phyloP scores from a whole-genome alignment of 2,329 filamentous ascomycete genomes.

The Chalaropsis thielavioides region DNA sequence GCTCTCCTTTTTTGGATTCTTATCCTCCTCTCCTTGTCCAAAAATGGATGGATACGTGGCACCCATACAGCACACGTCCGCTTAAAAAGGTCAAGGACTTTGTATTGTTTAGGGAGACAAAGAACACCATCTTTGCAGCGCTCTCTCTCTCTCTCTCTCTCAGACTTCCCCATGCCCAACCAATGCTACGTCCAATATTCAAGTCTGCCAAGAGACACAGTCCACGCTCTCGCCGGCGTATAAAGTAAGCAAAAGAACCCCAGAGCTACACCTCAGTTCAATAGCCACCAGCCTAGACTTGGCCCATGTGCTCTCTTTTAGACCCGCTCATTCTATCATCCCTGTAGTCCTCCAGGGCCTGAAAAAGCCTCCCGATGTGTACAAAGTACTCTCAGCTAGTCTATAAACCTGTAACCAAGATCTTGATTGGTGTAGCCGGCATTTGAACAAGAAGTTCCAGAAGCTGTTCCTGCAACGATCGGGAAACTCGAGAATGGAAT shows the following conservation, averaged over 20 bases:
- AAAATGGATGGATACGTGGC: neutral
- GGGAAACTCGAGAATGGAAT: neutral
- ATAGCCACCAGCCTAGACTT: neutral
- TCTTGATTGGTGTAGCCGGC: neutral
- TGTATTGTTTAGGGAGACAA: neutral
- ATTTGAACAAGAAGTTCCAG: neutral
- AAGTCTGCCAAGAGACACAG: neutral
- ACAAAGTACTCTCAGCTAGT: neutral
- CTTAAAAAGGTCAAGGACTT: neutral
- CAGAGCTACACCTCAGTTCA: neutral
- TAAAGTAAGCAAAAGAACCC: neutral
- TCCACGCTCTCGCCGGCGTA: neutral
- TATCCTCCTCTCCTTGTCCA: neutral
- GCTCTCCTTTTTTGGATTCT: neutral
- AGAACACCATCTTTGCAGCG: too few species aligned
- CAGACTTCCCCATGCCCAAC: neutral
- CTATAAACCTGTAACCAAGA: neutral
- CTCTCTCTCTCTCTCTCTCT: too few species aligned
- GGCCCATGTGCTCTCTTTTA: conserved; percentile 2
- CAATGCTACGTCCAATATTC: neutral
- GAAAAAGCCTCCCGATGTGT: neutral
- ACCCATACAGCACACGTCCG: neutral
- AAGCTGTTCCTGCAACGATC: neutral
- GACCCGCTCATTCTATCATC: neutral
- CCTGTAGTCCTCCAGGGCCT: neutral